Base-by-base conservation (phyloP, 176 grass and related monocot genomes). In the Cenchrus americanus region DNA sequence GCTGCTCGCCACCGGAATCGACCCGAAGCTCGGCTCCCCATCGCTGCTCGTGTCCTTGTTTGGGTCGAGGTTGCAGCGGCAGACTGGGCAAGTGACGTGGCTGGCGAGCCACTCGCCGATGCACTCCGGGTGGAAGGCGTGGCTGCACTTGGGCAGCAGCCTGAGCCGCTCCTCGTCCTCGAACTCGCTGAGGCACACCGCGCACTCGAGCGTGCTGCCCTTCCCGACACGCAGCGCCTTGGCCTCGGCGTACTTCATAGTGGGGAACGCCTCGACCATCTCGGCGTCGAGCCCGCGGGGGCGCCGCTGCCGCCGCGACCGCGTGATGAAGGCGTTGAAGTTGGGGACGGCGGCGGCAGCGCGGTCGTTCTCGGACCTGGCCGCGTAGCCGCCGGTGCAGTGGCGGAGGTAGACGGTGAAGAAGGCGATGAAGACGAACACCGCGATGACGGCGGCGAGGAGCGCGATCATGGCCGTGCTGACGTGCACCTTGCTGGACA, bases 141-240 rank as follows among this genome's bases (percentile, higher is more conserved):
- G 94, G 92, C 79, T 91, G 83, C 94, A 97, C 88, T 80, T 92
- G 63, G 94, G 90, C 87, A 94, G 75, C 71, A 97, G 73, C 80
- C 83, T 62, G 76, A 97, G 86, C 80, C 63, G 75, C 68, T 97
- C 94, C 2, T 92, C 83, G 68, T 92, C 91, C 60, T 89, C 85
- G 82, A 97, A 97, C 90, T 97, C 91, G 66, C 91, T 82, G 72
- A 93, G 94, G 75, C 94, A 96, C 66, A 94, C 92, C 13, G 89
- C 92, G 41, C 92, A 91, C 89, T 94, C 92, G 41, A 94, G 89
- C 40, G 79, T 79, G 27, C 57, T 41, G n/a, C 2, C 42, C 44
- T 50, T 76, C 14, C 84, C 87, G 24, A 71, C 54, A 0, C 67
- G 77, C 41, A 92, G 48, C 64, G 75, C 84, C 87, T 69, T 92